Evolutionary conservation across 169 alveolate species (phyloP).

Genomic region (Haemoproteus tartakovskyi): DNA sequence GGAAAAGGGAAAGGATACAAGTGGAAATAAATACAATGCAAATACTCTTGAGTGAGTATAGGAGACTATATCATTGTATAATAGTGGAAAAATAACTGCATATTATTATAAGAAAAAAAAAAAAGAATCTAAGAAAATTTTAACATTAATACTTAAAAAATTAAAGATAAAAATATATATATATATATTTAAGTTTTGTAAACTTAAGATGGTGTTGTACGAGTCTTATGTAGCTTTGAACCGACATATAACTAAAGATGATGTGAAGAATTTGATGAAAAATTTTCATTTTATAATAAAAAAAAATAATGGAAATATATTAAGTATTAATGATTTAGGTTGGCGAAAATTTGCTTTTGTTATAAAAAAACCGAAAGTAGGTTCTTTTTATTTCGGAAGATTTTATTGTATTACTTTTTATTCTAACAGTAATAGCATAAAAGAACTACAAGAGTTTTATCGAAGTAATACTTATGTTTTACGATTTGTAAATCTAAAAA

Average conservation of each 20-base stretch:
- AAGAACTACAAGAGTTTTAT: constrained; percentile 74
- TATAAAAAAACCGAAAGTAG: constrained; percentile 78
- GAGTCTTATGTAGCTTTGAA: constrained; percentile 57
- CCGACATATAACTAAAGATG: constrained; percentile 57
- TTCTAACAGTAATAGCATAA: constrained; percentile 75
- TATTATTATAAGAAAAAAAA: too few species aligned
- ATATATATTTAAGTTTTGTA: too few species aligned
- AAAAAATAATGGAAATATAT: constrained; percentile 57
- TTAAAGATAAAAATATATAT: not conserved
- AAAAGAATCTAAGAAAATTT: too few species aligned
- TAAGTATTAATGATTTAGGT: constrained; percentile 61
- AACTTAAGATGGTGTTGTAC: constrained; percentile 45
- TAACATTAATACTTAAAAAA: too few species aligned
- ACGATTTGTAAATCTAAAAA: constrained; percentile 73
- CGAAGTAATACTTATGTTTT: constrained; percentile 74
- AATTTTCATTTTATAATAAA: constrained; percentile 47
- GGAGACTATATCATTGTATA: too few species aligned
- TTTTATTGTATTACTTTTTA: constrained; percentile 77
- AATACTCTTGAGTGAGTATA: too few species aligned
- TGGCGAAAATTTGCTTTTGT: constrained; percentile 68
- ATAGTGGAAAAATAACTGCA: too few species aligned
- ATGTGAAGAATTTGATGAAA: constrained; percentile 63
- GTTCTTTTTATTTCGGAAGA: constrained; percentile 79
- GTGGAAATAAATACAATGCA: too few species aligned
- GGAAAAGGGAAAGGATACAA: too few species aligned